These are phyloP conservation scores for Ascochyta rabiei DNA, from an alignment of 2,329 filamentous ascomycete genomes.

Conservation along the genomic window DNA sequence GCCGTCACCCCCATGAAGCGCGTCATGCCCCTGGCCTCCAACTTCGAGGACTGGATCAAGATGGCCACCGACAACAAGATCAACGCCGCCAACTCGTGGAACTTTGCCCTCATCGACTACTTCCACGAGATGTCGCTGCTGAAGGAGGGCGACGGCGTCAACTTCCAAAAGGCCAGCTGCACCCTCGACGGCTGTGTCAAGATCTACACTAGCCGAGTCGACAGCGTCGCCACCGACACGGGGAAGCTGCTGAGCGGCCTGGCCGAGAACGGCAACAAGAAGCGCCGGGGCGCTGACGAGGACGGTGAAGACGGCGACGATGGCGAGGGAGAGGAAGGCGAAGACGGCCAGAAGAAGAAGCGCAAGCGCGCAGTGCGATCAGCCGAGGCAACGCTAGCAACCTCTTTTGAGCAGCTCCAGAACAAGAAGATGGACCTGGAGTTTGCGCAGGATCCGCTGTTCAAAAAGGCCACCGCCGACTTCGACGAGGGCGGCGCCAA, in stretches of 20 bases:
- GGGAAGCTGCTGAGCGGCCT: conserved; percentile 92
- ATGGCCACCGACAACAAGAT: conserved; percentile 98
- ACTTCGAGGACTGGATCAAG: conserved; percentile 99
- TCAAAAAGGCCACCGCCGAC: conserved; percentile 98
- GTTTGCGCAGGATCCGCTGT: conserved; percentile 95
- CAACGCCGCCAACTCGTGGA: conserved; percentile 98
- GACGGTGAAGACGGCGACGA: conserved; percentile 57
- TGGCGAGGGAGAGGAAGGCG: conserved; percentile 70
- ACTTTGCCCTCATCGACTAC: conserved; percentile 99
- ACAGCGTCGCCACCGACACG: conserved; percentile 97
- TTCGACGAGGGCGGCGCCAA: conserved; percentile 98
- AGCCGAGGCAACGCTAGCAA: conserved; percentile 90
- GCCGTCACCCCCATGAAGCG: conserved; percentile 95
- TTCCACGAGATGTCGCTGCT: conserved; percentile 98
- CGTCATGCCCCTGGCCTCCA: conserved; percentile 84
- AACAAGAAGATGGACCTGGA: conserved; percentile 98
- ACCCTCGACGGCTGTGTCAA: conserved; percentile 98
- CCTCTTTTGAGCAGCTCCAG: conserved; percentile 85
- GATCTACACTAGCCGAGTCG: conserved; percentile 97
- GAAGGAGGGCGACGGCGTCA: conserved; percentile 95
- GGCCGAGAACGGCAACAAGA: conserved; percentile 78
- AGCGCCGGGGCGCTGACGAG: conserved; percentile 46
- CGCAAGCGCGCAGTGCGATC: conserved; percentile 83
- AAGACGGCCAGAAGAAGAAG: conserved; percentile 64
- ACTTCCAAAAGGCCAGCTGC: conserved; percentile 98